These are phyloP conservation scores for Chrysosporium queenslandicum DNA, from an alignment of 2,329 filamentous ascomycete genomes.

Conservation along the genomic window DNA sequence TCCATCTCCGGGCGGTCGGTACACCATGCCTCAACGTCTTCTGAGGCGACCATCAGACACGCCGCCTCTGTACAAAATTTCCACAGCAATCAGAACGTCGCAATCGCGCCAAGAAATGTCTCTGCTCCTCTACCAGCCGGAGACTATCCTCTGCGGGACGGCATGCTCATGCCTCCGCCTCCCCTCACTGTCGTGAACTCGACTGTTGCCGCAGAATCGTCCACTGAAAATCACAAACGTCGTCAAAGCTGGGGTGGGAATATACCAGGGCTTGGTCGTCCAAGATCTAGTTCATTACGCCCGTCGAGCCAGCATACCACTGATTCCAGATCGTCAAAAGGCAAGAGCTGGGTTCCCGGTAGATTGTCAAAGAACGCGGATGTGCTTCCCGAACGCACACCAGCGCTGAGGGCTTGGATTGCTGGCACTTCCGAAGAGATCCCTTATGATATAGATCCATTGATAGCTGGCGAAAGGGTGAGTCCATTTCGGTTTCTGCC, in stretches of 20 bases:
- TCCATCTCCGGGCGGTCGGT: slow-evolving; percentile 22
- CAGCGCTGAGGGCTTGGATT: slow-evolving; percentile 46
- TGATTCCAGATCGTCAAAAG: slow-evolving; percentile 24
- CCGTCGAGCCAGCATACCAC: slow-evolving; percentile 17
- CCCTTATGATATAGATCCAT: slow-evolving; percentile 44
- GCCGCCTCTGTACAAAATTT: slow-evolving; percentile 16
- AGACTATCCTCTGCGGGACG: slow-evolving; percentile 16
- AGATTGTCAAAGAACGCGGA: slow-evolving; percentile 28
- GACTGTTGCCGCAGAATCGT: slow-evolving; percentile 27
- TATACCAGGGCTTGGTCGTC: slow-evolving; percentile 28
- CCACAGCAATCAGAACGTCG: background rate
- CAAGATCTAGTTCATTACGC: slow-evolving; percentile 28
- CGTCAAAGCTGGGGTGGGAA: slow-evolving; percentile 28
- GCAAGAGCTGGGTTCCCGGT: slow-evolving; percentile 39
- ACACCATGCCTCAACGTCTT: background rate
- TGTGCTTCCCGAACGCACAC: slow-evolving; percentile 23
- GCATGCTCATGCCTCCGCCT: slow-evolving; percentile 32
- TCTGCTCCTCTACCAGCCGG: slow-evolving; percentile 21
- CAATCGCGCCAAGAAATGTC: slow-evolving; percentile 14
- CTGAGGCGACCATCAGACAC: slow-evolving; percentile 13
- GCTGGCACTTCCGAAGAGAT: slow-evolving; percentile 48
- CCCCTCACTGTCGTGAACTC: slow-evolving; percentile 31
- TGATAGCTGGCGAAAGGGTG: slow-evolving; percentile 46
- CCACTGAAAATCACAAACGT: slow-evolving; percentile 29
- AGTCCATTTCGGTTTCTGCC: slow-evolving; percentile 16